A percentile compares a stretch with the other conserved stretches of the same genome.
phyloP scores from a whole-genome alignment of 345 rosid genomes.

The Linum lewisii region DNA sequence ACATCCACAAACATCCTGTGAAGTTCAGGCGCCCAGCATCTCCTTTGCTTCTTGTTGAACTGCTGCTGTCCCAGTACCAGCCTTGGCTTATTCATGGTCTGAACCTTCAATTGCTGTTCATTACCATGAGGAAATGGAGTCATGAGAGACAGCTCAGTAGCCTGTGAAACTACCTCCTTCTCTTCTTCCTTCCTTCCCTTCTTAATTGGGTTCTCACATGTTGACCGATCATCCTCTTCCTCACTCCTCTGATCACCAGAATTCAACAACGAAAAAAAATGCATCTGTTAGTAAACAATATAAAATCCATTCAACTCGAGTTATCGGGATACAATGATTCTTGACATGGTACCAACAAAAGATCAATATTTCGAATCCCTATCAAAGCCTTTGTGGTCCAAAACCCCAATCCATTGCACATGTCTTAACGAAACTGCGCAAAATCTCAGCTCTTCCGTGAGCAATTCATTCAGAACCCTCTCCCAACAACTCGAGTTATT shows the following conservation, averaged over 20 bases:
- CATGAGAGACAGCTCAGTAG: slow-evolving; percentile 30
- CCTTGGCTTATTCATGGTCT: neutral
- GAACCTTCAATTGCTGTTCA: neutral
- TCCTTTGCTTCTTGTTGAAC: neutral
- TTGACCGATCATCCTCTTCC: slow-evolving; percentile 33
- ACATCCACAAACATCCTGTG: neutral
- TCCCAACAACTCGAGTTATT: too few relatives aligned
- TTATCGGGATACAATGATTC: too few relatives aligned
- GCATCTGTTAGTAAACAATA: too few relatives aligned
- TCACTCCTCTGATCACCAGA: slow-evolving; percentile 26
- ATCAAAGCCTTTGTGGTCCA: too few relatives aligned
- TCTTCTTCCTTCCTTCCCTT: slow-evolving; percentile 18
- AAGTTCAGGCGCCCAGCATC: slow-evolving; percentile 3
- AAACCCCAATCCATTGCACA: too few relatives aligned
- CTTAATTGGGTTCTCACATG: slow-evolving; percentile 30
- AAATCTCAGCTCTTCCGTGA: too few relatives aligned
- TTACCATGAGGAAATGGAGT: slow-evolving; percentile 24
- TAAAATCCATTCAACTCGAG: too few relatives aligned
- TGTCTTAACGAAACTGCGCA: too few relatives aligned
- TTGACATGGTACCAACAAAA: too few relatives aligned
- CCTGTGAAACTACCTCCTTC: slow-evolving; percentile 25
- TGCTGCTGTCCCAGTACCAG: neutral
- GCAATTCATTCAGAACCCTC: too few relatives aligned
- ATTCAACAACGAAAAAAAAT: neutral
- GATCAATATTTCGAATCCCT: too few relatives aligned